Evolutionary conservation across 2,329 filamentous ascomycete species (phyloP).

Genomic region (Conoideocrella luteorostrata): DNA sequence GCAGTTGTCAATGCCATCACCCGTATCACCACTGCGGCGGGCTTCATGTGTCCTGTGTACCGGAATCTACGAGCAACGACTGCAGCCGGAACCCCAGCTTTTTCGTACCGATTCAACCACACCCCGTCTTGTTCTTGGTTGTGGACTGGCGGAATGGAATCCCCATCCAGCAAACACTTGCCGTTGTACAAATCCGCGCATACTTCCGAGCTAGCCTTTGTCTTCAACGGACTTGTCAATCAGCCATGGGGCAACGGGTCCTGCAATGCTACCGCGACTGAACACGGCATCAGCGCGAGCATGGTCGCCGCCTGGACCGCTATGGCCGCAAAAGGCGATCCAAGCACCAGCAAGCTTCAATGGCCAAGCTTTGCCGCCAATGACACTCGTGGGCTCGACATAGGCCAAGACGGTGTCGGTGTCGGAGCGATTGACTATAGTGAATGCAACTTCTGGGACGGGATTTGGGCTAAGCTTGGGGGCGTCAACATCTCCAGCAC

Average conservation of each 20-base stretch:
- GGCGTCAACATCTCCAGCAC: conserved; percentile 1
- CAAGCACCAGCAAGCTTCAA: conserved; percentile 6
- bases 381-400: neutral
- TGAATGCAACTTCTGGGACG: conserved; percentile 16
- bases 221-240: conserved; percentile 13
- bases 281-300: conserved; percentile 9
- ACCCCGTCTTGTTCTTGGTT: conserved; percentile 14
- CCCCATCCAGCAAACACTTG: conserved; percentile 5
- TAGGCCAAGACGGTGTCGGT: neutral
- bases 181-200: conserved; percentile 11
- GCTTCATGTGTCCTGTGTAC: conserved; percentile 11
- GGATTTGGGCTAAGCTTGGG: conserved; percentile 11
- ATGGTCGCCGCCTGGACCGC: conserved; percentile 12
- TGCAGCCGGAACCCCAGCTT: conserved; percentile 8
- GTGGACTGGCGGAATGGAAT: conserved; percentile 2
- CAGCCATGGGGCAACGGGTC: conserved; percentile 13
- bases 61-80: conserved; percentile 10
- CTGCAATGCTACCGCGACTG: conserved; percentile 8
- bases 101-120: conserved; percentile 12
- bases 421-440: conserved; percentile 7
- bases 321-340: conserved; percentile 12
- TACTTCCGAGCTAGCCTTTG: conserved; percentile 13
- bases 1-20: conserved; percentile 10
- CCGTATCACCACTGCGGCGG: conserved; percentile 9
- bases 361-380: conserved; percentile 10